Conservation (phyloP, 257 asterid genomes). For the Solanum peruvianum region DNA sequence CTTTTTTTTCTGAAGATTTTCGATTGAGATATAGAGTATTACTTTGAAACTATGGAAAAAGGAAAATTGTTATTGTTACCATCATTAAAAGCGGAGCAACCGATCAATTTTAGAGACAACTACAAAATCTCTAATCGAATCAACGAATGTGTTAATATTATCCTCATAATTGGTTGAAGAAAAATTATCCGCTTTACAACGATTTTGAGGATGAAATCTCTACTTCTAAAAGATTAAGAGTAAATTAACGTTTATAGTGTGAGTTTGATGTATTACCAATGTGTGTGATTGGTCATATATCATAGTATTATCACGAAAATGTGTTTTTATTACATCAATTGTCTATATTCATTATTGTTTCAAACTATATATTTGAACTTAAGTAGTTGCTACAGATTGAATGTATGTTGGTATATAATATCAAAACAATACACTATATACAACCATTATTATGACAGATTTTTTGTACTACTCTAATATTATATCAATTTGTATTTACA, state of each 20-base stretch:
- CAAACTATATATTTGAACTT: background rate
- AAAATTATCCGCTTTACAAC: background rate
- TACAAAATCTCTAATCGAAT: background rate
- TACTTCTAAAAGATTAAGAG: background rate
- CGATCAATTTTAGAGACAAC: background rate
- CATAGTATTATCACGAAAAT: too few relatives aligned
- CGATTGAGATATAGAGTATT: background rate
- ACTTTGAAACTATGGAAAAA: background rate
- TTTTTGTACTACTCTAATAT: too few relatives aligned
- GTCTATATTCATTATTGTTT: background rate
- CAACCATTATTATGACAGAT: background rate
- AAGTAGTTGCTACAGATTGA: background rate
- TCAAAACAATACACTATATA: background rate
- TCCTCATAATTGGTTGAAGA: background rate
- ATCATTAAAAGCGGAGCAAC: background rate
- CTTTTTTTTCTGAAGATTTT: too few relatives aligned
- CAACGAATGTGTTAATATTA: background rate
- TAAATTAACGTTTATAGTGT: background rate
- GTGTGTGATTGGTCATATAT: background rate
- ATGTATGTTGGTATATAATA: background rate
- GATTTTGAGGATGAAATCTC: background rate
- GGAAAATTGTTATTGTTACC: background rate
- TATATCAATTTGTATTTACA: too few relatives aligned
- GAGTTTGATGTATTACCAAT: background rate
- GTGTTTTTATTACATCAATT: background rate